These are phyloP conservation scores for Bipolaris oryzae DNA, from an alignment of 2,329 filamentous ascomycete genomes.

Conservation along the genomic window DNA sequence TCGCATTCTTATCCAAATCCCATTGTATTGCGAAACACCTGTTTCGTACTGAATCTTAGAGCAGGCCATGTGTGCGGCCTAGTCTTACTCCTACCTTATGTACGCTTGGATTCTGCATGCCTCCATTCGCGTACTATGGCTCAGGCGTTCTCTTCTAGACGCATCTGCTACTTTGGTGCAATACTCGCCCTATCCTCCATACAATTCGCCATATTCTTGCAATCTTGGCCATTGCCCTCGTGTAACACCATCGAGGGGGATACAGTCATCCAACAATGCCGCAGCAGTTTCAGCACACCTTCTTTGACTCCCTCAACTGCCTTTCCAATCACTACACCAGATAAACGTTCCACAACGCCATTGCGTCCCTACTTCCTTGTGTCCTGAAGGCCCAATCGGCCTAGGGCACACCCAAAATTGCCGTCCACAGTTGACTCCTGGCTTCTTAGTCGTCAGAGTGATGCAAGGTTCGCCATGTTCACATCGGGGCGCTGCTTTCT, in stretches of 20 bases:
- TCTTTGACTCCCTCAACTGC: conserved; percentile 9
- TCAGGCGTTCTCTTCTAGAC: no score
- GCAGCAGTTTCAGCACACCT: neutral
- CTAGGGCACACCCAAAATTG: conserved; percentile 71
- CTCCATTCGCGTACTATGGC: no score
- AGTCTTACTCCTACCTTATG: neutral
- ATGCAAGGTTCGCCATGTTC: conserved; percentile 91
- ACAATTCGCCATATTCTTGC: neutral
- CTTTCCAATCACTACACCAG: conserved; percentile 68
- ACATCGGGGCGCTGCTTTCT: conserved; percentile 75
- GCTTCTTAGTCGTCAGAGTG: conserved; percentile 82
- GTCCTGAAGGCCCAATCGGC: conserved; percentile 82
- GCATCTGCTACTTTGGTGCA: neutral
- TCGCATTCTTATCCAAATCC: neutral
- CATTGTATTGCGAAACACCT: neutral
- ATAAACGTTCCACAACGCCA: conserved; percentile 90
- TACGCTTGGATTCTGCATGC: no score
- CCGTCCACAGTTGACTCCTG: conserved; percentile 77
- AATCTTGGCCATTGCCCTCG: neutral
- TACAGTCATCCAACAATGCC: neutral
- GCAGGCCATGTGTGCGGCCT: neutral
- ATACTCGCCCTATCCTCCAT: neutral
- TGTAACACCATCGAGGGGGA: neutral
- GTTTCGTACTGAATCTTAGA: neutral
- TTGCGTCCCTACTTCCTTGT: conserved; percentile 81